These are phyloP conservation scores for Eurotiales sp. DNA, from an alignment of 2,329 filamentous ascomycete species.

Conservation along the genomic window DNA sequence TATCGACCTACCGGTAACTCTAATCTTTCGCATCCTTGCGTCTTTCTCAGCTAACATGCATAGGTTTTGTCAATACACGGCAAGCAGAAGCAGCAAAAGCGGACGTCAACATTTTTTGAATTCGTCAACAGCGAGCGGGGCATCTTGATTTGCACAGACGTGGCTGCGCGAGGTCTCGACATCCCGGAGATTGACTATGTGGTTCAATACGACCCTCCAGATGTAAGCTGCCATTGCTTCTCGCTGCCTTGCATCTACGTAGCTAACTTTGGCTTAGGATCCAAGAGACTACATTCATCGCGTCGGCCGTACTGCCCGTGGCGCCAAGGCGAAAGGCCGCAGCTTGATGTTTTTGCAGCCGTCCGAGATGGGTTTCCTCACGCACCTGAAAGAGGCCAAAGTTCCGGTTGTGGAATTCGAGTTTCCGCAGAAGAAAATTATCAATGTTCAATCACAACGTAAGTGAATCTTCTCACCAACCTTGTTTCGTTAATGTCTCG, in stretches of 20 bases:
- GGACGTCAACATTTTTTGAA: conserved; percentile 98
- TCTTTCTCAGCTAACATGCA: conserved; percentile 69
- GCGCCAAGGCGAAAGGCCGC: conserved; percentile 75
- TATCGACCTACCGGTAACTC: conserved; percentile 80
- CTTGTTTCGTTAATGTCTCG: not conserved
- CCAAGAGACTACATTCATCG: conserved; percentile 91
- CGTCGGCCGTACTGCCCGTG: conserved; percentile 89
- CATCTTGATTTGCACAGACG: conserved; percentile 92
- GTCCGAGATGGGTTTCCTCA: conserved; percentile 85
- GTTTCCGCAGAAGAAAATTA: conserved; percentile 85
- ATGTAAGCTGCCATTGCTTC: conserved; percentile 43
- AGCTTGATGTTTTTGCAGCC: conserved; percentile 93
- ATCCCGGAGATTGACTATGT: conserved; percentile 97
- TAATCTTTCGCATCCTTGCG: conserved; percentile 77
- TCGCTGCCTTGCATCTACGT: not conserved
- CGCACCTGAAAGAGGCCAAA: conserved; percentile 82
- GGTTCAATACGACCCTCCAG: conserved; percentile 90
- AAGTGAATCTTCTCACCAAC: conserved; percentile 49
- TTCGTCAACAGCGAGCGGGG: conserved; percentile 83
- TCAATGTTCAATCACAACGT: conserved; percentile 84
- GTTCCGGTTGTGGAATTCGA: conserved; percentile 96
- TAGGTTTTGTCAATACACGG: conserved; percentile 63
- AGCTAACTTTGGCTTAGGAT: conserved; percentile 24
- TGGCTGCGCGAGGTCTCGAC: conserved; percentile 90
- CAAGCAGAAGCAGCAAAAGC: conserved; percentile 97